A percentile compares a stretch with the other conserved stretches of the same genome.
Conservation (phyloP, 2,329 filamentous ascomycete genomes). For the Fusarium sp. region DNA sequence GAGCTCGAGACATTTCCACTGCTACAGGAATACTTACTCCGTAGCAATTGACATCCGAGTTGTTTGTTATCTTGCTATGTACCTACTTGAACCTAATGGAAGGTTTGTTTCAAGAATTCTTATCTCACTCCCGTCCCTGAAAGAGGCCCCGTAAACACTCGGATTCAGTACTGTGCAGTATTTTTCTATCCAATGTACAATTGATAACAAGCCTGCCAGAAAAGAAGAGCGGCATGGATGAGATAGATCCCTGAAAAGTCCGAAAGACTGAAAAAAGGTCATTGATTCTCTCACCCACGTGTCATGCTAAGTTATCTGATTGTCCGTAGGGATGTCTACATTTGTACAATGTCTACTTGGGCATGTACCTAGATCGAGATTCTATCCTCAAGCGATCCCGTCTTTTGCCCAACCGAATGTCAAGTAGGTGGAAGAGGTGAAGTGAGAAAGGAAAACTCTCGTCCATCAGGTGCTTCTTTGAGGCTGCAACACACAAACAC, state of each 20-base stretch:
- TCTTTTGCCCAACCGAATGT: not conserved
- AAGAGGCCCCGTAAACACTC: not conserved
- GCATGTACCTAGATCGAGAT: conserved; percentile 18
- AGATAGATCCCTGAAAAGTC: not conserved
- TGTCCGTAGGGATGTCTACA: conserved; percentile 3
- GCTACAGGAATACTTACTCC: not conserved
- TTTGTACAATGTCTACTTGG: not conserved
- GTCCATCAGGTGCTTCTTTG: conserved; percentile 29
- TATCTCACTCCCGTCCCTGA: not conserved
- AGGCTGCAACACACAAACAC: conserved; percentile 33
- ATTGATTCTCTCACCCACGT: conserved; percentile 24
- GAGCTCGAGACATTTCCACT: not conserved
- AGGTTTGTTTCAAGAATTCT: conserved; percentile 12
- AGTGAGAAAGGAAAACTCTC: conserved; percentile 15
- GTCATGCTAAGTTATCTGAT: conserved; percentile 8
- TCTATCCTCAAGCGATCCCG: conserved; percentile 12
- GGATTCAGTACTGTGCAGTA: not conserved
- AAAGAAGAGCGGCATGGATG: not conserved
- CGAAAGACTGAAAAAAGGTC: conserved; percentile 1
- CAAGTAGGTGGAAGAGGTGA: not conserved
- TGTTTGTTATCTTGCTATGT: conserved; percentile 3
- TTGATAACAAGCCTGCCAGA: conserved; percentile 3
- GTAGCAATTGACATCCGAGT: conserved; percentile 6
- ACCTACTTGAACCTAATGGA: not conserved
- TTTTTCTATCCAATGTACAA: conserved; percentile 1